A percentile compares a stretch with the other conserved stretches of the same genome.
Conservation (phyloP, 1,284 basidiomycete species). For the Austroboletus niveus region DNA sequence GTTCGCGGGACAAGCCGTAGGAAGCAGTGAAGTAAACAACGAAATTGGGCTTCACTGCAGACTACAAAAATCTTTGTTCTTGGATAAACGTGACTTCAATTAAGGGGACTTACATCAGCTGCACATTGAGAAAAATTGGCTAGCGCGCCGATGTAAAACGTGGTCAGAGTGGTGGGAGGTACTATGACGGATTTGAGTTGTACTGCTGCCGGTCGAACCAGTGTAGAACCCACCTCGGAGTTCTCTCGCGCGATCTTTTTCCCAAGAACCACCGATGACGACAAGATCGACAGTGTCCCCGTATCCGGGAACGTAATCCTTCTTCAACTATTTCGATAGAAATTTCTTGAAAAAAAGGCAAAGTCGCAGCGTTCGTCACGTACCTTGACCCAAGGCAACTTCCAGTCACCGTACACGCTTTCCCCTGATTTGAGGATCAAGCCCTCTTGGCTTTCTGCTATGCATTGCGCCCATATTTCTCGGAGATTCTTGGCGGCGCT, state of each 20-base stretch:
- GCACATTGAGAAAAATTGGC: constrained; percentile 40
- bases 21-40: constrained; percentile 70
- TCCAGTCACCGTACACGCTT: constrained; percentile 62
- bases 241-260: constrained; percentile 71
- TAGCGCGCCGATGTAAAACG: constrained; percentile 73
- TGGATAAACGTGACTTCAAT: not conserved
- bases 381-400: constrained; percentile 77
- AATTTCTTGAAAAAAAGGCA: not conserved
- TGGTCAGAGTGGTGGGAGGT: constrained; percentile 69
- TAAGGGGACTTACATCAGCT: constrained; percentile 36
- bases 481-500: constrained; percentile 34
- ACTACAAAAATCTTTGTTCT: constrained; percentile 30
- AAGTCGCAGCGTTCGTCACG: not conserved
- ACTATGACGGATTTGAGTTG: constrained; percentile 42
- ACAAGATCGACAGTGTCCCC: constrained; percentile 81
- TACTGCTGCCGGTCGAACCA: not conserved
- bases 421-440: constrained; percentile 75
- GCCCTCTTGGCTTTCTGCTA: constrained; percentile 58
- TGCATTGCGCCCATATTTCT: constrained; percentile 48
- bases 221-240: constrained; percentile 55
- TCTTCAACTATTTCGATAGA: constrained; percentile 44
- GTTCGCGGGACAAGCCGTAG: constrained; percentile 65
- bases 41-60: constrained; percentile 53
- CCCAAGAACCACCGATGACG: constrained; percentile 75
- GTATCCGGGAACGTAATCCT: constrained; percentile 80